Conservation (phyloP, 2,329 filamentous ascomycete genomes). For the Colletotrichum eremochloae region DNA sequence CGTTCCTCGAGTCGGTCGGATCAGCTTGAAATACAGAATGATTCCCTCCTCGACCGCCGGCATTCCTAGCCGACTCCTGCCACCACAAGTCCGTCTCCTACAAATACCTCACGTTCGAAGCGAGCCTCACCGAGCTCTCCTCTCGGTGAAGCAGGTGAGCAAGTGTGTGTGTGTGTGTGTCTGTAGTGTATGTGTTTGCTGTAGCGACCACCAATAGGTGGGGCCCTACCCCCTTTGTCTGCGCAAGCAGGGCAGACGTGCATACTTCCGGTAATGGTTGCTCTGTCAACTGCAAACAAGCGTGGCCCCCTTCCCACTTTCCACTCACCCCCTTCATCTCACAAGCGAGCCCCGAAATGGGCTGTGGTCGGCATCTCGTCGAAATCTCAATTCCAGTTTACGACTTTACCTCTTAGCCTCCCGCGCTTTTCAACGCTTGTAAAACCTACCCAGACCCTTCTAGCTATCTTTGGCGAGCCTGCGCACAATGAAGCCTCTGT, state of each 20-base stretch:
- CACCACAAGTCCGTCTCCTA: not conserved
- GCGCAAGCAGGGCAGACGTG: conserved; percentile 6
- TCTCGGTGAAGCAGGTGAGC: conserved; percentile 23
- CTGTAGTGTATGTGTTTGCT: conserved; percentile 29
- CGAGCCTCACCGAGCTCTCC: conserved; percentile 5
- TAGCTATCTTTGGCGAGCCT: conserved; percentile 18
- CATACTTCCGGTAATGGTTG: conserved; percentile 34
- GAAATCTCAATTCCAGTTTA: conserved; percentile 39
- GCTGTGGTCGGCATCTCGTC: conserved; percentile 31
- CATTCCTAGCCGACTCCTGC: not conserved
- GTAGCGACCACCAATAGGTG: conserved; percentile 31
- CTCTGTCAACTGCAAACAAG: conserved; percentile 42
- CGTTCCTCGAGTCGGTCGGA: not conserved
- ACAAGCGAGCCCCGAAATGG: conserved; percentile 42
- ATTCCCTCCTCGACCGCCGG: not conserved
- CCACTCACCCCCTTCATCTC: conserved; percentile 40
- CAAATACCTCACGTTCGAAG: not conserved
- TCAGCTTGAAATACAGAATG: not conserved
- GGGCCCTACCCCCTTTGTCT: conserved; percentile 38
- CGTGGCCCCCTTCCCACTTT: conserved; percentile 34
- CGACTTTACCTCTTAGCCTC: conserved; percentile 21
- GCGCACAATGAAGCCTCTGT: conserved; percentile 56
- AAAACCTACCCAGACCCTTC: not conserved
- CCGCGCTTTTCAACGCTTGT: conserved; percentile 21
- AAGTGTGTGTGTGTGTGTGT: not conserved